Evolutionary conservation across 2,329 filamentous ascomycete species (phyloP), one percentile per base, ranked within the genome.

Genomic region (Simplicillium aogashimaense): DNA sequence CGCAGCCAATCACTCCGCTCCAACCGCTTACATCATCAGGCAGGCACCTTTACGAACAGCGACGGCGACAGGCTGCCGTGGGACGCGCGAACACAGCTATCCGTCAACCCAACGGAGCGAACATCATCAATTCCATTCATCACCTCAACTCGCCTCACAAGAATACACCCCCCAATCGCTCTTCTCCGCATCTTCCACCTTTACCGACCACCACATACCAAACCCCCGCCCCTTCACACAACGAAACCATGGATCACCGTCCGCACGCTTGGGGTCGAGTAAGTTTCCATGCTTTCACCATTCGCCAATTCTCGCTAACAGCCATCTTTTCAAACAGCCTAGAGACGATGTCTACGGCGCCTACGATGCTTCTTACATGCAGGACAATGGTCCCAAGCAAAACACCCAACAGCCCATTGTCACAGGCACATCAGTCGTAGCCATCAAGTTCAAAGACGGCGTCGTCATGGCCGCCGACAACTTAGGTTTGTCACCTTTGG

Each of bases 401-500:
- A 86, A 94, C 65, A 95, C 92, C 41, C 88, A 95, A 66, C 81
- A 80, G 28, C 92, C 92, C 55, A 83, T 94, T 51, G 92, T 98
- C 46, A 98, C 92, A 39, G 92, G 92, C 58, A 97, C 92, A 37
- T 97, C 92, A 39, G 92, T 98, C 47, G 67, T 98, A 42, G 92
- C 83, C 48, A 76, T 95, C 61, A 97, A 97, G 72, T 98, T 88
- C 75, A 90, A 88, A 58, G 86, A 89, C 52, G 92, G 92, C 57
- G 88, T 98, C 48, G 89, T 94, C 55, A 90, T 98, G 61, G 92
- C 90, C 39, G 87, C 92, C 54, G 92, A 98, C 66, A 98, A 97
- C 70, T 70, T 98, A 49, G 88, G 88, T 94, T 71, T 41, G 71
- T 32, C 17, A 35, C 38, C 37, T 37, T 40, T 33, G 33, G 37